Evolutionary conservation across 176 grass and related monocot species (phyloP).

Genomic region (Tillandsia leiboldiana): DNA sequence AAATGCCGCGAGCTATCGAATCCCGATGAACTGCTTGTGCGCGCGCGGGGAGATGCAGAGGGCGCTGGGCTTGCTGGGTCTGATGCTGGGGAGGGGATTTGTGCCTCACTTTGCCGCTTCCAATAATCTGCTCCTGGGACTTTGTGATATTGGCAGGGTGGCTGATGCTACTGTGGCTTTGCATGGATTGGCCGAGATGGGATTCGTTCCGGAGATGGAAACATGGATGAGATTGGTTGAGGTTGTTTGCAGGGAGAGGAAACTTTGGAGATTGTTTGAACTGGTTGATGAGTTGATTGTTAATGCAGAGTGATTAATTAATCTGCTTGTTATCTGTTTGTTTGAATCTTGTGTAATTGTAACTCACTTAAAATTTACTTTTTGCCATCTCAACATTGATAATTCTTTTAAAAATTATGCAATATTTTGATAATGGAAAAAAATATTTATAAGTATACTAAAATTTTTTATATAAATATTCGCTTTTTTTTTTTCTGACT

Average conservation of each 20-base stretch:
- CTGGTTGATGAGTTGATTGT: slow-evolving; percentile 47
- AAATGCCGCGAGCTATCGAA: slow-evolving; percentile 76
- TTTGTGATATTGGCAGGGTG: slow-evolving; percentile 51
- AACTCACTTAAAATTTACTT: too few relatives aligned
- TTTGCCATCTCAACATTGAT: too few relatives aligned
- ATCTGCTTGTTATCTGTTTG: too few relatives aligned
- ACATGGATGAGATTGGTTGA: slow-evolving; percentile 51
- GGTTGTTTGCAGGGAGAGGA: slow-evolving; percentile 48
- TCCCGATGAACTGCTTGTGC: slow-evolving; percentile 62
- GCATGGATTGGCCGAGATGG: slow-evolving; percentile 45
- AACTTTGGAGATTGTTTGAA: slow-evolving; percentile 46
- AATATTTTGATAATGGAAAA: too few relatives aligned
- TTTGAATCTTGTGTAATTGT: too few relatives aligned
- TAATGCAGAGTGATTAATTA: slow-evolving; percentile 18
- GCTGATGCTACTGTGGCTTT: slow-evolving; percentile 50
- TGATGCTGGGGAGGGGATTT: slow-evolving; percentile 65
- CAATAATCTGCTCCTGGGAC: slow-evolving; percentile 58
- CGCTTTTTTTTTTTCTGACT: too few relatives aligned
- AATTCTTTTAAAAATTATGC: too few relatives aligned
- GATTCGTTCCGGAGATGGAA: slow-evolving; percentile 51
- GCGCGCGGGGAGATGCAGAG: slow-evolving; percentile 51
- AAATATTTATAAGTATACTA: too few relatives aligned
- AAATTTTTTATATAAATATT: too few relatives aligned
- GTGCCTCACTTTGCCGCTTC: slow-evolving; percentile 63
- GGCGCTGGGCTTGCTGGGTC: slow-evolving; percentile 36